Base-by-base conservation (phyloP, 441 rosid genomes). In the Populus trichocarpa region DNA sequence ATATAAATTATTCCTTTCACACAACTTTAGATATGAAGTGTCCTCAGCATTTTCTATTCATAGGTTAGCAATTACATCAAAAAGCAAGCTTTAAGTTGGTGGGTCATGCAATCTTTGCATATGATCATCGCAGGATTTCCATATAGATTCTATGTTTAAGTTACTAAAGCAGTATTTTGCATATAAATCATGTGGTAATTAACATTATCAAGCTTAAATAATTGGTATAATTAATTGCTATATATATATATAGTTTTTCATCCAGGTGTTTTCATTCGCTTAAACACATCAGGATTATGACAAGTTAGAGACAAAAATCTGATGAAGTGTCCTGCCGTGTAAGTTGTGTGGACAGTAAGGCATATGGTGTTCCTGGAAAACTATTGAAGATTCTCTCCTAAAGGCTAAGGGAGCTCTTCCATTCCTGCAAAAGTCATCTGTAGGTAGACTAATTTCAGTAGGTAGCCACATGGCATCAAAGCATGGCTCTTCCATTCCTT, bases 1-100 rank as follows among this genome's bases (percentile, higher is more conserved):
- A n/a, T 67, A 68, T 66, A 3, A 80, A 63, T 35, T 71, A 79
- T 84, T 84, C 89, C 70, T 70, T 77, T 72, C 84, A 77, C 80
- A 81, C 74, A 14, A n/a, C 78, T 80, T 82, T 14, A 61, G 22
- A n/a, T 14, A 33, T 38, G 2, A 69, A 20, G 63, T 57, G 63
- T 57, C 8, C 63, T 57, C 70, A 2, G 11, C 25, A 68, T 28
- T 68, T 32, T 30, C 8, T 26, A 0, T 3, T 20, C 26, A 22
- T 26, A 61, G 4, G 25, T 59, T 18, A 18, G 63, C 63, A 53
- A 53, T 53, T 53, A 20, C 25, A 22, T n/a, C 13, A 53, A 53
- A 20, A 18, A 53, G 65, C 65, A 22, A 22, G 22, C 22, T 61
- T 61, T 61, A 59, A 59, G 26, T 0, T 59, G 26, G 65, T 3